Percentiles rank a stretch among this genome's conserved stretches.
These are phyloP conservation scores for Aschersonia sp. DNA, from an alignment of 2,329 filamentous ascomycete species.

Conservation along the genomic window DNA sequence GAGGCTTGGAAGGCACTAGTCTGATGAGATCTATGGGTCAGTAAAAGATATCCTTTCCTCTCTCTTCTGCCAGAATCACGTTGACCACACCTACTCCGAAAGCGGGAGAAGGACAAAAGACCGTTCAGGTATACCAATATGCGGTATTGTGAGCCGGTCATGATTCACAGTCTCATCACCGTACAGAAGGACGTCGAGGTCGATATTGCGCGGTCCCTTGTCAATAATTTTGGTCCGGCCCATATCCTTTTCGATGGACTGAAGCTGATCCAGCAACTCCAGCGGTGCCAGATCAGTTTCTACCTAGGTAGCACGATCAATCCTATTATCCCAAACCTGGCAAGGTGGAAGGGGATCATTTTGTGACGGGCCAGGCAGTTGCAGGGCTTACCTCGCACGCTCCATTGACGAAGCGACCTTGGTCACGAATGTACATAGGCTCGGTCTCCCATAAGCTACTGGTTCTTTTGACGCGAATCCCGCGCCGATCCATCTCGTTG, in stretches of 20 bases:
- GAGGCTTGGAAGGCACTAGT: slow-evolving; percentile 38
- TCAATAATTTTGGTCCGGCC: slow-evolving; percentile 75
- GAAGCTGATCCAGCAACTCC: slow-evolving; percentile 63
- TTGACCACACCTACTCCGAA: slow-evolving; percentile 43
- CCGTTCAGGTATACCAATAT: slow-evolving; percentile 71
- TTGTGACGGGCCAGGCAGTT: not conserved
- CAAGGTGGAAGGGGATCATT: not conserved
- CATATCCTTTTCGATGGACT: slow-evolving; percentile 67
- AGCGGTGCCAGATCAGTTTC: slow-evolving; percentile 65
- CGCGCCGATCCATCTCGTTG: slow-evolving; percentile 55
- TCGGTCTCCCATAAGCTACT: slow-evolving; percentile 89
- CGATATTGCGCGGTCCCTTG: slow-evolving; percentile 89
- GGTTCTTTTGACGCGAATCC: slow-evolving; percentile 62
- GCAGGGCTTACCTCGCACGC: slow-evolving; percentile 57
- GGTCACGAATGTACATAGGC: slow-evolving; percentile 91
- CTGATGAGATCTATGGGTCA: slow-evolving; percentile 15
- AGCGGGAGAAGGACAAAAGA: slow-evolving; percentile 88
- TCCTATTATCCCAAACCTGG: too few species aligned
- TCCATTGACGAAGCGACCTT: slow-evolving; percentile 80
- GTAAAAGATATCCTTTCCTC: not conserved
- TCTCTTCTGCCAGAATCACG: not conserved
- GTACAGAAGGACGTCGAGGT: slow-evolving; percentile 84
- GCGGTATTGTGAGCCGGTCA: slow-evolving; percentile 69
- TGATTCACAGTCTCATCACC: slow-evolving; percentile 49
- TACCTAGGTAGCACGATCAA: slow-evolving; percentile 40